Evolutionary conservation across 2,329 filamentous ascomycete species (phyloP).

Genomic region (Calonectria multiphialidica): DNA sequence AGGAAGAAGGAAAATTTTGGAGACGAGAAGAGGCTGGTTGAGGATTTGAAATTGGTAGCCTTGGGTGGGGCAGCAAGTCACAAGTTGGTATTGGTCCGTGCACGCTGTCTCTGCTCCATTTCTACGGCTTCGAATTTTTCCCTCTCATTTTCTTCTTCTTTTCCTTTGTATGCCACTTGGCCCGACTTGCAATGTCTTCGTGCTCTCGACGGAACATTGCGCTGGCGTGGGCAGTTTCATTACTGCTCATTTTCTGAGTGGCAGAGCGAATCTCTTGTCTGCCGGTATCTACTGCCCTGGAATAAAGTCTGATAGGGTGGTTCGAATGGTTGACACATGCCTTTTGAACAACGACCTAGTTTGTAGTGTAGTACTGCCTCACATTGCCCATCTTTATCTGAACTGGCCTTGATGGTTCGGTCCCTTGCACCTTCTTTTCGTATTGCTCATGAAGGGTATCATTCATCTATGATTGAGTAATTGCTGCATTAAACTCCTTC

Average conservation of each 20-base stretch:
- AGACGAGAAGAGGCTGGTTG: conserved; percentile 7
- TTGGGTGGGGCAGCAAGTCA: conserved; percentile 37
- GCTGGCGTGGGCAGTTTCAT: conserved; percentile 64
- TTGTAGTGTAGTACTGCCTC: background rate
- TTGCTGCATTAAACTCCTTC: conserved; percentile 50
- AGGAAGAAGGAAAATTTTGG: conserved; percentile 15
- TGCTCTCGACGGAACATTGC: conserved; percentile 42
- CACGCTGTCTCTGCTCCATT: conserved; percentile 19
- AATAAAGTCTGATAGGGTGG: conserved; percentile 82
- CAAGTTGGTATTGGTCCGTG: conserved; percentile 39
- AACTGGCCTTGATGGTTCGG: background rate
- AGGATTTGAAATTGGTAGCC: conserved; percentile 35
- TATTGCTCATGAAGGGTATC: conserved; percentile 40
- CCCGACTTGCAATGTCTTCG: conserved; percentile 46
- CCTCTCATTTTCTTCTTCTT: conserved; percentile 27
- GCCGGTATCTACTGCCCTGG: conserved; percentile 92
- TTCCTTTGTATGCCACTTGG: conserved; percentile 46
- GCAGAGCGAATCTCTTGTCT: conserved; percentile 69
- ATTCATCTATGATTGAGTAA: conserved; percentile 45
- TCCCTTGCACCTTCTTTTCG: background rate
- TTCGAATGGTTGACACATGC: conserved; percentile 85
- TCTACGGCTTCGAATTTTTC: conserved; percentile 35
- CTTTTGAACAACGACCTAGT: background rate
- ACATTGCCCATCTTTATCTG: background rate
- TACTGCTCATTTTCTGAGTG: conserved; percentile 65